phyloP scores from a whole-genome alignment of 1,284 basidiomycete species.

The Moesziomyces globuligerus region DNA sequence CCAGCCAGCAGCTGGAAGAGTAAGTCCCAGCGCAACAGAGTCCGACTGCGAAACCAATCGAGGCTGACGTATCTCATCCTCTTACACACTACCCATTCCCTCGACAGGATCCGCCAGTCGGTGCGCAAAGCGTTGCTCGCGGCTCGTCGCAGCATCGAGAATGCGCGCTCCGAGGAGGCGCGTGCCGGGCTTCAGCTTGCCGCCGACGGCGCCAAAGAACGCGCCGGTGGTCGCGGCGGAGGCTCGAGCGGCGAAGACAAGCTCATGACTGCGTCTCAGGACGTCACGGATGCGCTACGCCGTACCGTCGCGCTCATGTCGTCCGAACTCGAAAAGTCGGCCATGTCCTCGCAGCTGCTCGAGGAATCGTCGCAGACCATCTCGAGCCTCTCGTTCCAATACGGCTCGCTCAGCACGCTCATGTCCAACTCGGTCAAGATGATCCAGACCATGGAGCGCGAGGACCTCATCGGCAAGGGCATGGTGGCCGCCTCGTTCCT shows the following conservation, averaged over 20 bases:
- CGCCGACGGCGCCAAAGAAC: slow-evolving; percentile 44
- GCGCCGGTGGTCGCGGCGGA: slow-evolving; percentile 30
- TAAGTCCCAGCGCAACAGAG: slow-evolving; percentile 7
- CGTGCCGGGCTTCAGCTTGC: slow-evolving; percentile 35
- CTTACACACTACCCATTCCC: not conserved
- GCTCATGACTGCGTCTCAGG: slow-evolving; percentile 57
- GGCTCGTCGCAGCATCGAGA: slow-evolving; percentile 30
- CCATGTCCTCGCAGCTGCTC: slow-evolving; percentile 61
- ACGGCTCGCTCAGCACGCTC: slow-evolving; percentile 57
- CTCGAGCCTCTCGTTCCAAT: slow-evolving; percentile 52
- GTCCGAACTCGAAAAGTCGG: slow-evolving; percentile 62
- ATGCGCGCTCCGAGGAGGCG: slow-evolving; percentile 23
- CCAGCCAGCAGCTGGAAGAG: slow-evolving; percentile 29
- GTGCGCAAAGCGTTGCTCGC: slow-evolving; percentile 30
- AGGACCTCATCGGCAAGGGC: slow-evolving; percentile 57
- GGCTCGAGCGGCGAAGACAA: slow-evolving; percentile 55
- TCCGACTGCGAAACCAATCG: too few species aligned
- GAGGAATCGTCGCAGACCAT: slow-evolving; percentile 62
- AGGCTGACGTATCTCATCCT: too few species aligned
- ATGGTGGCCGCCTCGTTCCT: slow-evolving; percentile 51
- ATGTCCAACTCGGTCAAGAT: slow-evolving; percentile 58
- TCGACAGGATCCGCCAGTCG: slow-evolving; percentile 21
- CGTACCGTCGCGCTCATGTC: slow-evolving; percentile 63
- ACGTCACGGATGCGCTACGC: slow-evolving; percentile 61
- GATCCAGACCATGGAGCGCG: slow-evolving; percentile 65